A percentile compares a stretch with the other conserved stretches of the same genome.
Conservation (phyloP, 495 filamentous ascomycete genomes). For the Haplographium delicatum region DNA sequence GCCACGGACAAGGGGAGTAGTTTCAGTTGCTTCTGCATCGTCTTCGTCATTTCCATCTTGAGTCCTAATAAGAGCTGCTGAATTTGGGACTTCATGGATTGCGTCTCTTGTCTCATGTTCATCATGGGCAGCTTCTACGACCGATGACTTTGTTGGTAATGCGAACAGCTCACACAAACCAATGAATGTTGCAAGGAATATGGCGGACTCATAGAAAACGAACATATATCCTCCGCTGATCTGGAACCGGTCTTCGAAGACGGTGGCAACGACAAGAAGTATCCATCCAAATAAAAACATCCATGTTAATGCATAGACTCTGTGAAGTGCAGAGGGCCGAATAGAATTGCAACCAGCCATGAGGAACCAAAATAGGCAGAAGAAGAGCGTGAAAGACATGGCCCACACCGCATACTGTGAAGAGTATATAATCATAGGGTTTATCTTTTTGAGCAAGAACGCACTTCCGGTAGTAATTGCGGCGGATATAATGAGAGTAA, state of each 20-base stretch:
- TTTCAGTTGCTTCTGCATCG: conserved; percentile 61
- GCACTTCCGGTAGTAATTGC: conserved; percentile 66
- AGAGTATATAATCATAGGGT: conserved; percentile 83
- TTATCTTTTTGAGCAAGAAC: conserved; percentile 72
- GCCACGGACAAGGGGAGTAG: conserved; percentile 77
- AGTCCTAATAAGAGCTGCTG: conserved; percentile 28
- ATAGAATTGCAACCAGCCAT: conserved; percentile 75
- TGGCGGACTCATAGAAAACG: conserved; percentile 69
- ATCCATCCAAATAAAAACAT: conserved; percentile 70
- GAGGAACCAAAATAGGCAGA: conserved; percentile 77
- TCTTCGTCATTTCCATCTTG: conserved; percentile 31
- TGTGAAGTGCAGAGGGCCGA: conserved; percentile 80
- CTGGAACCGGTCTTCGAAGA: conserved; percentile 62
- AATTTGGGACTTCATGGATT: conserved; percentile 27
- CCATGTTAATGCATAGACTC: conserved; percentile 79
- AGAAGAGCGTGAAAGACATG: conserved; percentile 80
- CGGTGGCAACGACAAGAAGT: conserved; percentile 65
- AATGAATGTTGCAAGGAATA: conserved; percentile 69
- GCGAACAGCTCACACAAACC: conserved; percentile 73
- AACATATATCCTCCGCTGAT: conserved; percentile 79
- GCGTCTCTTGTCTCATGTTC: conserved; percentile 41
- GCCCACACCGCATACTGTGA: conserved; percentile 74
- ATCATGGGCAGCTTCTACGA: conserved; percentile 45
- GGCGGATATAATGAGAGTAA: conserved; percentile 65
- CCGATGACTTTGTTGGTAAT: conserved; percentile 64